Evolutionary conservation across 495 filamentous ascomycete genomes (phyloP).

Genomic region (Annulohypoxylon stygium): DNA sequence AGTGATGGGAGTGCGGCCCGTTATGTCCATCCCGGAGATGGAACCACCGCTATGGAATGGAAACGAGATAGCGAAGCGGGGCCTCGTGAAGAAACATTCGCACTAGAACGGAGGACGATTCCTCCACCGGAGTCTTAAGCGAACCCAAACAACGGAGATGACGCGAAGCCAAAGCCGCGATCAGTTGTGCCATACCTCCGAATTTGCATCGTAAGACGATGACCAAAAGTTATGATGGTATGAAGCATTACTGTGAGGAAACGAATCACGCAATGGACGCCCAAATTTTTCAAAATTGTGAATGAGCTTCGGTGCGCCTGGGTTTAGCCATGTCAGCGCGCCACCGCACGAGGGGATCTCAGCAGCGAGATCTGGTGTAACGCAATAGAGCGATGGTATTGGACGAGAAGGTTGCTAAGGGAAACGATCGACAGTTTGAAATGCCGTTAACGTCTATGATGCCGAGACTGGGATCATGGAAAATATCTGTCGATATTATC

Average conservation of each 20-base stretch:
- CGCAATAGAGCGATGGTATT: slow-evolving; percentile 29
- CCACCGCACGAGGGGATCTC: slow-evolving; percentile 41
- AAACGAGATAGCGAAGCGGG: slow-evolving; percentile 32
- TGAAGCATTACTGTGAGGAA: slow-evolving; percentile 1
- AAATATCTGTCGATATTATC: slow-evolving; percentile 50
- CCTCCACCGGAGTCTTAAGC: slow-evolving; percentile 34
- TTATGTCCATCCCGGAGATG: slow-evolving; percentile 51
- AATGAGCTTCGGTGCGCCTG: neutral
- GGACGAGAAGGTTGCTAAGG: slow-evolving; percentile 21
- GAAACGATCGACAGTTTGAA: slow-evolving; percentile 35
- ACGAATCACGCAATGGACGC: neutral
- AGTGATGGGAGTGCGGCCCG: slow-evolving; percentile 49
- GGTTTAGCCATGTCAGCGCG: slow-evolving; percentile 23
- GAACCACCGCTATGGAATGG: slow-evolving; percentile 42
- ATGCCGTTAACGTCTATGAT: slow-evolving; percentile 49
- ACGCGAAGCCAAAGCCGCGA: slow-evolving; percentile 33
- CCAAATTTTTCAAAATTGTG: slow-evolving; percentile 1
- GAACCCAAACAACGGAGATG: slow-evolving; percentile 38
- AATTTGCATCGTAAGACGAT: slow-evolving; percentile 12
- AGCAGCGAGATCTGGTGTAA: slow-evolving; percentile 43
- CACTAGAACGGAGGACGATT: slow-evolving; percentile 39
- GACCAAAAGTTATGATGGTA: neutral
- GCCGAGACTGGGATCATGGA: slow-evolving; percentile 48
- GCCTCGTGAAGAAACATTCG: slow-evolving; percentile 20
- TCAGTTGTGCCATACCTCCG: slow-evolving; percentile 33